Percentiles rank a stretch among this genome's conserved stretches.
Evolutionary conservation across 2,329 filamentous ascomycete genomes (phyloP).

Genomic region (Pezicula carpinea): DNA sequence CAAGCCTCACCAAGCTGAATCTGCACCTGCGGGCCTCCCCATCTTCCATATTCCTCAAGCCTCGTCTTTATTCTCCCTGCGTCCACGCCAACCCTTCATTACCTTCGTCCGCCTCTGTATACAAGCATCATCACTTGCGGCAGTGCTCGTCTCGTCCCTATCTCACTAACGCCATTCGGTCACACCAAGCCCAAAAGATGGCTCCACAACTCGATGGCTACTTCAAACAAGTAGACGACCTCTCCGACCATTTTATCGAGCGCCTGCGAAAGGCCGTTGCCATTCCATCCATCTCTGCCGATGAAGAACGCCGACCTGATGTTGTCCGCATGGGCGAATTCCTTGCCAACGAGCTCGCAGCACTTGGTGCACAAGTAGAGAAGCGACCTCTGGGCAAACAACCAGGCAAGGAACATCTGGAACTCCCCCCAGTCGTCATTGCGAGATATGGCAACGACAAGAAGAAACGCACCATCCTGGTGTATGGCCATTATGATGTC

Average conservation of each 20-base stretch:
- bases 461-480: constrained; percentile 89
- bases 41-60: no score
- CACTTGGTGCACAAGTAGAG: constrained; percentile 82
- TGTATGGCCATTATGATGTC: constrained; percentile 98
- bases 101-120: no score
- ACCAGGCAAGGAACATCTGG: constrained; percentile 82
- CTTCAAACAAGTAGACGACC: constrained; percentile 85
- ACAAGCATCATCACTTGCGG: no score
- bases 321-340: constrained; percentile 96
- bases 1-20: no score
- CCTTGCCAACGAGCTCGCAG: constrained; percentile 76
- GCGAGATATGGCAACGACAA: constrained; percentile 89
- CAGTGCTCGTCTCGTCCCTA: constrained; percentile 10
- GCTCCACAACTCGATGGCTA: constrained; percentile 85
- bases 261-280: constrained; percentile 88
- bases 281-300: constrained; percentile 92
- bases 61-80: no score
- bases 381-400: constrained; percentile 85
- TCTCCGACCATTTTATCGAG: constrained; percentile 80
- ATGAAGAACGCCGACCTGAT: constrained; percentile 82
- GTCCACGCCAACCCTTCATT: no score
- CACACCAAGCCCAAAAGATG: constrained; percentile 64
- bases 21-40: no score
- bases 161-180: constrained; percentile 20
- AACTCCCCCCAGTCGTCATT: constrained; percentile 88